phyloP scores from a whole-genome alignment of 1,139 yeast species.

The Sugiyamaella grinbergsii region DNA sequence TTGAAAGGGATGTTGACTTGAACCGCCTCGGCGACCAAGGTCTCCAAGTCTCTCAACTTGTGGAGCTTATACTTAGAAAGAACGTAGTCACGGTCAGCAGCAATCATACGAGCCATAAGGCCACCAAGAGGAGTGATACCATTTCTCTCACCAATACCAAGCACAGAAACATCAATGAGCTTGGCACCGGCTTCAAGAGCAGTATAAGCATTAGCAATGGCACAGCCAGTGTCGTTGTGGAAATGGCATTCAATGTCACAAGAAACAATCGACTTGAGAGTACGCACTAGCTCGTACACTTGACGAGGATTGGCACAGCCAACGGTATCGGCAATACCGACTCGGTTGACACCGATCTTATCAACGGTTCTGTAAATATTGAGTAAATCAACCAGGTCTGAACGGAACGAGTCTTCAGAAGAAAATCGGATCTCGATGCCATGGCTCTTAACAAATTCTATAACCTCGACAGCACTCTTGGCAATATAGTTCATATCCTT shows the following conservation, averaged over 20 bases:
- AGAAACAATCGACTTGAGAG: constrained; percentile 87
- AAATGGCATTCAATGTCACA: constrained; percentile 99
- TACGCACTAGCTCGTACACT: constrained; percentile 93
- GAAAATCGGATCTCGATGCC: constrained; percentile 97
- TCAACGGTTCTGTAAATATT: constrained; percentile 96
- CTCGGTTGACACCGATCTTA: constrained; percentile 97
- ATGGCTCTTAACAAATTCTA: constrained; percentile 95
- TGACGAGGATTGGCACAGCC: constrained; percentile 99
- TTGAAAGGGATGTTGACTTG: constrained; percentile 97
- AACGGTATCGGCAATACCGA: constrained; percentile 98
- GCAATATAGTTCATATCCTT: constrained; percentile 99
- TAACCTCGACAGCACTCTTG: constrained; percentile 93
- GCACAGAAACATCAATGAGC: constrained; percentile 90
- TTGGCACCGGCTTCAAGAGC: constrained; percentile 98
- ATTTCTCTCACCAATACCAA: constrained; percentile 98
- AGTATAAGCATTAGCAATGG: constrained; percentile 97
- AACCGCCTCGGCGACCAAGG: constrained; percentile 94
- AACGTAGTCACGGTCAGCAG: constrained; percentile 96
- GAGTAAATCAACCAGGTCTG: constrained; percentile 91
- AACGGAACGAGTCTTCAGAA: constrained; percentile 96
- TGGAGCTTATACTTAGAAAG: constrained; percentile 93
- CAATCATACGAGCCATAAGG: constrained; percentile 98
- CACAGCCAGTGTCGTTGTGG: constrained; percentile 99
- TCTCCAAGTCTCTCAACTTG: constrained; percentile 93
- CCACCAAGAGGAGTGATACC: constrained; percentile 99